Evolutionary conservation across 2,329 filamentous ascomycete genomes (phyloP), one percentile per base, ranked within the genome.

Genomic region (Alternaria tenuissima): DNA sequence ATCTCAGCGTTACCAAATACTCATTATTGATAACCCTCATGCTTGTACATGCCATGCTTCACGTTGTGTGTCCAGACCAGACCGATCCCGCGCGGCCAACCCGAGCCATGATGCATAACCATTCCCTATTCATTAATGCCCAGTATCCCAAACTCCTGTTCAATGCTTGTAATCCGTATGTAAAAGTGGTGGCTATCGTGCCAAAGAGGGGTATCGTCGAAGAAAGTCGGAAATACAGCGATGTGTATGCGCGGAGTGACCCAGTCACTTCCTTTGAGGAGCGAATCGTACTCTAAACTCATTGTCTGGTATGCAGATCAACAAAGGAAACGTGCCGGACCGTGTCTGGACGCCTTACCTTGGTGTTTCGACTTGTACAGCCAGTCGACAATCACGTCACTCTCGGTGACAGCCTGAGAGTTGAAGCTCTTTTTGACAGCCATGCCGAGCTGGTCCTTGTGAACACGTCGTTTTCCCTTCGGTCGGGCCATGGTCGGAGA

Each of bases 351-450:
- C 30, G 42, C 34, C 73, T 74, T 81, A 79, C 86, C 85, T 62
- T 88, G 83, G 65, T 84, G 85, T 72, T 85, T 84, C 30, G 91
- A 85, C 73, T 88, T 91, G 82, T 92, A 91, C 62, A 93, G 83
- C 74, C 93, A 88, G 65, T 91, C 90, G 57, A 94, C 90, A 58
- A 95, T 90, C 66, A 93, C 89, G 70, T 95, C 92, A 74, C 89
- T 93, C 81, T 96, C 92, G 65, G 89, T 89, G 26, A 94, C 87
- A 16, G 90, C 90, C 66, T 91, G 84, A 34, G 87, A 88, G 74
- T 95, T 95, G 81, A 95, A 95, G 79, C 95, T 91, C 76, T 93
- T 94, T 65, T 91, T 85, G 49, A 94, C 90, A 2, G 87, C 85
- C 66, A 88, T 84, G 8, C 90, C 90, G 55, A 96, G 82, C 66